Percentiles rank a stretch among this genome's conserved stretches.
Conservation (phyloP, 2,329 filamentous ascomycete genomes). For the Alternaria longipes region DNA sequence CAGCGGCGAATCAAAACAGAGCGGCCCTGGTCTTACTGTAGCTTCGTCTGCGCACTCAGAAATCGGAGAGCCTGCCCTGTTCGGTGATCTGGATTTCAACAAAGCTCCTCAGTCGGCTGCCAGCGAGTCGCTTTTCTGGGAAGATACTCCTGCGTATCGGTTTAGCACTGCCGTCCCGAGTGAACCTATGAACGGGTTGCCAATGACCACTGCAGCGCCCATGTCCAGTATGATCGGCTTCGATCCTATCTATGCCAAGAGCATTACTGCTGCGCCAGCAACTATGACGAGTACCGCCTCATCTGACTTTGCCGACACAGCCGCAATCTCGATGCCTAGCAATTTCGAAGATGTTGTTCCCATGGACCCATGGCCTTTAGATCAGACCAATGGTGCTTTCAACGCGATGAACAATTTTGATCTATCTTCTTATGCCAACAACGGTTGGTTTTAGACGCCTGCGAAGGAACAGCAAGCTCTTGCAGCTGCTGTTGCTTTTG, state of each 20-base stretch:
- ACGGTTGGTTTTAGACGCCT: slow-evolving; percentile 46
- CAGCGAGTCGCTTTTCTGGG: slow-evolving; percentile 49
- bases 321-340: slow-evolving; percentile 46
- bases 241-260: slow-evolving; percentile 44
- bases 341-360: slow-evolving; percentile 40
- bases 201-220: slow-evolving; percentile 32
- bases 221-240: slow-evolving; percentile 36
- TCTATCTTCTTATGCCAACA: slow-evolving; percentile 36
- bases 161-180: slow-evolving; percentile 35
- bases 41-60: slow-evolving; percentile 54
- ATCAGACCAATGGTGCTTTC: slow-evolving; percentile 38
- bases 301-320: slow-evolving; percentile 38
- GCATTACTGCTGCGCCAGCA: slow-evolving; percentile 30
- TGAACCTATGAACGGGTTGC: slow-evolving; percentile 34
- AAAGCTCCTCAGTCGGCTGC: slow-evolving; percentile 42
- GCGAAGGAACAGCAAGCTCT: slow-evolving; percentile 24
- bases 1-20: slow-evolving; percentile 53
- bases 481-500: slow-evolving; percentile 29
- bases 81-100: slow-evolving; percentile 49
- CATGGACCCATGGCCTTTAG: slow-evolving; percentile 45
- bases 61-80: slow-evolving; percentile 46
- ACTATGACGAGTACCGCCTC: slow-evolving; percentile 35
- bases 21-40: slow-evolving; percentile 51
- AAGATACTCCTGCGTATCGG: slow-evolving; percentile 49
- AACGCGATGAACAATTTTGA: slow-evolving; percentile 37